phyloP scores from a whole-genome alignment of 352 stramenopile genomes.

The Phytopythium cucurbitacearum region DNA sequence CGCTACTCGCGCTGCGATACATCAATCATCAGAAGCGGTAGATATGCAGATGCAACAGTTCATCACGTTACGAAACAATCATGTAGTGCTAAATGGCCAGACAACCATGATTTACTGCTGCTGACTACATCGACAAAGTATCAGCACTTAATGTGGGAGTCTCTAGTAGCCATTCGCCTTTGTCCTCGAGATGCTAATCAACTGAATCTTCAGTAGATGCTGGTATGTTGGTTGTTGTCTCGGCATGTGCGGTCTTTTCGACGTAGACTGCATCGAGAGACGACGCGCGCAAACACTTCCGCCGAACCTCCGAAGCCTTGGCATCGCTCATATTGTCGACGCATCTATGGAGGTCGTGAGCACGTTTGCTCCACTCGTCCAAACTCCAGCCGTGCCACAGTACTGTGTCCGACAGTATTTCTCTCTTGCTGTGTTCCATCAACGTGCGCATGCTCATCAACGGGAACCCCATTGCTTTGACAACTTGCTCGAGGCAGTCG shows the following conservation, averaged over 20 bases:
- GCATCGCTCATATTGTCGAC: no score
- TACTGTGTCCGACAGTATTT: slow-evolving; percentile 17
- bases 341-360: not conserved
- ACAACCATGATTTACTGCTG: no score
- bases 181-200: not conserved
- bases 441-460: slow-evolving; percentile 25
- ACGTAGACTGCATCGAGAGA: no score
- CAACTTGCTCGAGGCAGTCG: slow-evolving; percentile 17
- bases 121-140: no score
- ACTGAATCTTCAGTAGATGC: slow-evolving; percentile 1
- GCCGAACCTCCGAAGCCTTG: no score
- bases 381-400: slow-evolving; percentile 42
- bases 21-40: slow-evolving; percentile 45
- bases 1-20: slow-evolving; percentile 32
- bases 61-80: no score
- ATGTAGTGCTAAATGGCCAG: no score
- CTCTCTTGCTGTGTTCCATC: slow-evolving; percentile 13
- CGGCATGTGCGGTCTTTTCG: no score
- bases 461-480: slow-evolving; percentile 43
- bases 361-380: slow-evolving; percentile 31
- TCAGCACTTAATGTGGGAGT: no score
- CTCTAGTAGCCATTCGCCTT: no score
- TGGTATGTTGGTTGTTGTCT: not conserved
- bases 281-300: no score
- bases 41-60: no score